Base-by-base conservation (phyloP, 345 rosid genomes). In the Combretum micranthum region DNA sequence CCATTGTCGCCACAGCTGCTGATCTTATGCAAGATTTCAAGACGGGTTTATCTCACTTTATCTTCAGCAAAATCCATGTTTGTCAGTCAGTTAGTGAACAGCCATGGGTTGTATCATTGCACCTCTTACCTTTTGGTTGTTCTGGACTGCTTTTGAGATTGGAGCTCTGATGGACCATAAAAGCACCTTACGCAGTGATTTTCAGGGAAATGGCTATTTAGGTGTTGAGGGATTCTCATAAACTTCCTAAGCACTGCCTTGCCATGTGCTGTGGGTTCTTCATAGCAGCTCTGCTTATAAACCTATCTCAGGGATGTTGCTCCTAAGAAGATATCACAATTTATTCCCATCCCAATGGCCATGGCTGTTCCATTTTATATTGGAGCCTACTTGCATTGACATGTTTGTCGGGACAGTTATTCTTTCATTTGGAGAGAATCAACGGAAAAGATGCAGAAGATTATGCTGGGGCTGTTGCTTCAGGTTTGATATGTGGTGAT, bases 1-100 rank as follows among this genome's bases (percentile, higher is more conserved):
- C 95, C 46, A 91, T 91, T 18, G 92, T 91, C 71, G 79, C 98
- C 46, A 91, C 87, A 0, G 98, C 98, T 11, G 95, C 96, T 53
- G 95, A 92, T 76, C 95, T 92, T 25, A 86, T 92, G 96, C 96
- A 88, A 75, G 96, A 92, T 71, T 88, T 92, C 64, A 92, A 88
- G 78, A 88, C 93, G 5, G 90, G 90, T 59, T 59, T 86, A 86
- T 75, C 88, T 84, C 45, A 88, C 98, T 18, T 59, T 80, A 59
- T 86, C 98, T 21, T 92, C 98, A 9, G 95, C 95, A 58, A 92
- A 80, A 66, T 88, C 96, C 20, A 83, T 88, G 96, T 88, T 91
- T 64, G 88, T 88, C 66, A 88, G 88, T 73, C 96, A 88, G 72
- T 65, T 88, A 20, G 26, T 83, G 95, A 55, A 86, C 96, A 1